These are phyloP conservation scores for Penicillium sp. DNA, from an alignment of 2,329 filamentous ascomycete genomes.

Conservation along the genomic window DNA sequence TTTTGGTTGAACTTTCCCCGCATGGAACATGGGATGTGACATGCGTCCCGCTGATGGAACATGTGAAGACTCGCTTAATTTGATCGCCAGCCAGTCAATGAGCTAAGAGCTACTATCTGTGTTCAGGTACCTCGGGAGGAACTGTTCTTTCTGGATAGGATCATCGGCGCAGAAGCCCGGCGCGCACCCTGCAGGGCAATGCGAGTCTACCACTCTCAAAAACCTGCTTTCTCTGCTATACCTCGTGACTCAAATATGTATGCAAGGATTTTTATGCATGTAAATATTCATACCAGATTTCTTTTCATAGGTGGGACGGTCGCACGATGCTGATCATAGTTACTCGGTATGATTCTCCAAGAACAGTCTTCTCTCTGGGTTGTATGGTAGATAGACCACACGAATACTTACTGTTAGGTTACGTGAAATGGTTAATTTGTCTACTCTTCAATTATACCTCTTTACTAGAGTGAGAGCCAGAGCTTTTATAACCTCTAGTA, in stretches of 20 bases:
- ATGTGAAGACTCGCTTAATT: neutral
- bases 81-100: neutral
- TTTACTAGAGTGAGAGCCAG: too few species aligned
- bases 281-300: neutral
- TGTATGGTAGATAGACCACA: too few species aligned
- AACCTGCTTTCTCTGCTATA: neutral
- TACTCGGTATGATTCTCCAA: too few species aligned
- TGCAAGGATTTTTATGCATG: neutral
- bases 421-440: too few species aligned
- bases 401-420: too few species aligned
- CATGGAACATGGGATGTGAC: conserved; percentile 8
- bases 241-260: neutral
- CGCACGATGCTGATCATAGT: too few species aligned
- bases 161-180: neutral
- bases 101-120: neutral
- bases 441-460: too few species aligned
- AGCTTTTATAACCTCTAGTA: too few species aligned
- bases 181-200: neutral
- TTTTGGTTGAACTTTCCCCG: conserved; percentile 9
- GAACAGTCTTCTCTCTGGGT: too few species aligned
- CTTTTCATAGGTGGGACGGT: too few species aligned
- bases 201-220: neutral
- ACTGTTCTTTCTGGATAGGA: neutral
- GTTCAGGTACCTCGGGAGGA: neutral
- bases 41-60: neutral